Evolutionary conservation across 495 filamentous ascomycete genomes (phyloP), one percentile per base, ranked within the genome.

Genomic region (Lepidopterella palustris): DNA sequence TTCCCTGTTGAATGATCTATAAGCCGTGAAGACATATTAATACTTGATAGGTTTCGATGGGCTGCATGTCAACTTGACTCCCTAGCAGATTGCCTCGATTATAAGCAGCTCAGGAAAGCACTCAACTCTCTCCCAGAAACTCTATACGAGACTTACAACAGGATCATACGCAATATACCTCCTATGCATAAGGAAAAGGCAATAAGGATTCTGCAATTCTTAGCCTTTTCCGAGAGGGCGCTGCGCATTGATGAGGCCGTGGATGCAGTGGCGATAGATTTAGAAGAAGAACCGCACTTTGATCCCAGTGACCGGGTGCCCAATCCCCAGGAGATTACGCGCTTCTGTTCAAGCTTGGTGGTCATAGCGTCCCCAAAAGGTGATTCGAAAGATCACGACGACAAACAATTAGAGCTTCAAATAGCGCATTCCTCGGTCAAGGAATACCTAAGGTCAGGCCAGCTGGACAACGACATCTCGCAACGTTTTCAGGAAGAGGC

Each of bases 391-490:
- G 47, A 25, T 25, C 5, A 50, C 3, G 47, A 21, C 2, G 23
- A 50, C 10, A 8, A 25, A 5, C 47, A 13, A 9, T 29, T 39
- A 0, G 53, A 40, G 15, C 25, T 50, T 27, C 47, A 26, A 6
- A 25, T 78, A 10, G 74, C 72, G 18, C 76, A 78, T 59, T 72
- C 65, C 51, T 74, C 74, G 24, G 73, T 77, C 32, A 70, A 75
- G 49, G 71, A 76, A 55, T 77, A 73, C 59, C 58, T 78, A 4
- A 62, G 60, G 15, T 73, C 71, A 13, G 40, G 60, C 11, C 40
- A 27, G 21, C 52, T 61, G 25, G 52, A 50, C 0, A 49, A 28
- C 32, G 24, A 50, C 18, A 5, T n/a, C 24, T 29, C 53, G 29
- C 23, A 47, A 45, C 21, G 56, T 32, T 52, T 70, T 31, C 58